Percentiles rank a stretch among this genome's conserved stretches.
Conservation (phyloP, 495 filamentous ascomycete genomes). For the Schizothecium vesticola region DNA sequence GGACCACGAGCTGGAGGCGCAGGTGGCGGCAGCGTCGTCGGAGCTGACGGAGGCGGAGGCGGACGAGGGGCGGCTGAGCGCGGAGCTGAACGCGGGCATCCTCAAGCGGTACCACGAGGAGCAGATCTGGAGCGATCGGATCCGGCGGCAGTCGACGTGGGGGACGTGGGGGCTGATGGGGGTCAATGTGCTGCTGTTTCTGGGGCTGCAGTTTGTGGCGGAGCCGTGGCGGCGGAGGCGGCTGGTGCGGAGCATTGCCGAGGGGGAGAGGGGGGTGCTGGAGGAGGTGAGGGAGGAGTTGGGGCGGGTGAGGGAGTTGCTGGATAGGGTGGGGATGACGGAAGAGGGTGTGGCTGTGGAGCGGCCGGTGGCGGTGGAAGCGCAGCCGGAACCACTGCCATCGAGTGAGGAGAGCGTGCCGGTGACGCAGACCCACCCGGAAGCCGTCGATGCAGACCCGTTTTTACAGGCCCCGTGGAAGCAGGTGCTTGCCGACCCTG, state of each 20-base stretch:
- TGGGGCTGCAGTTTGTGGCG: conserved; percentile 85
- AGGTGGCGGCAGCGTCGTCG: conserved; percentile 68
- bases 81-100: conserved; percentile 70
- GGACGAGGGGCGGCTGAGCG: conserved; percentile 67
- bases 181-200: conserved; percentile 82
- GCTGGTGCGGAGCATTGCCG: conserved; percentile 73
- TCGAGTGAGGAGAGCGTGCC: background rate
- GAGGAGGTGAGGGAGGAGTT: conserved; percentile 59
- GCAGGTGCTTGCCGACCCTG: conserved; percentile 41
- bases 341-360: background rate
- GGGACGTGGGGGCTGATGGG: conserved; percentile 98
- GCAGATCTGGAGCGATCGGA: conserved; percentile 98
- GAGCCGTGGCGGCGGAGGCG: conserved; percentile 85
- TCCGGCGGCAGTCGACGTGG: conserved; percentile 93
- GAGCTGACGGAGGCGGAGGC: conserved; percentile 68
- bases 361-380: background rate
- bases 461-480: conserved; percentile 36
- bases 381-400: conserved; percentile 16
- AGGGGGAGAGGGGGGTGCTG: conserved; percentile 54
- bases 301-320: conserved; percentile 18
- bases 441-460: background rate
- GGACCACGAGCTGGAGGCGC: conserved; percentile 88
- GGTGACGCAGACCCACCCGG: background rate
- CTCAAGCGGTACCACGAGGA: conserved; percentile 94
- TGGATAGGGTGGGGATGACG: conserved; percentile 24